Evolutionary conservation across 257 asterid species (phyloP), one percentile per base, ranked within the genome.

Genomic region (Ajuga chamaepitys): DNA sequence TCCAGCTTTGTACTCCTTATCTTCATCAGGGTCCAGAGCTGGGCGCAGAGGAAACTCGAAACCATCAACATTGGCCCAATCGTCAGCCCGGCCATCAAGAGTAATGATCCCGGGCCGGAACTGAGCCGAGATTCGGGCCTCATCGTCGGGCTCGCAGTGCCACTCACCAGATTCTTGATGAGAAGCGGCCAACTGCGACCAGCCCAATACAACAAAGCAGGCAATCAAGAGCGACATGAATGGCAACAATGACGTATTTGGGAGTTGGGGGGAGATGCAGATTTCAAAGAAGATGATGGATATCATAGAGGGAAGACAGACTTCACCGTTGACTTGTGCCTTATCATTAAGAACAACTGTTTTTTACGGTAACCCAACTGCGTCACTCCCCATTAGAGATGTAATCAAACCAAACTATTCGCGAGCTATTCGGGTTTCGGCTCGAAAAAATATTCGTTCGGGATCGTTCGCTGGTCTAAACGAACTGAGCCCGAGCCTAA

Each of bases 11-110:
- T 86, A 89, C 67, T 85, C 83, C 52, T 89, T 70, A 57, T 89
- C 96, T 59, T 85, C 83, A 79, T 89, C 95, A 0, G 96, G 96
- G 54, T 86, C 95, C 12, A 89, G 84, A 38, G 95, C 96, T n/a
- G 93, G 93, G 54, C 86, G 87, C 46, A 89, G 81, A 14, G 96
- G 80, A 61, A 89, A 89, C 55, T 89, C 95, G 61, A 81, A 89
- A 17, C 97, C 95, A 16, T 85, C 83, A 30, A 89, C 58, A 25
- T 74, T 80, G 3, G 70, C 76, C 97, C 97, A 89, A 20, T 89
- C 95, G 20, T 80, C 84, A 2, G 81, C 86, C 42, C 56, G 93
- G 16, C 97, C 97, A 30, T 89, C 94, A 12, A 86, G 80, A 3
- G 97, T 89, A 14, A 86, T 66, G 25, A 83, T 18, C 21, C 95